A percentile compares a stretch with the other conserved stretches of the same genome.
Conservation (phyloP, 2,329 filamentous ascomycete genomes). For the Alternaria panax region DNA sequence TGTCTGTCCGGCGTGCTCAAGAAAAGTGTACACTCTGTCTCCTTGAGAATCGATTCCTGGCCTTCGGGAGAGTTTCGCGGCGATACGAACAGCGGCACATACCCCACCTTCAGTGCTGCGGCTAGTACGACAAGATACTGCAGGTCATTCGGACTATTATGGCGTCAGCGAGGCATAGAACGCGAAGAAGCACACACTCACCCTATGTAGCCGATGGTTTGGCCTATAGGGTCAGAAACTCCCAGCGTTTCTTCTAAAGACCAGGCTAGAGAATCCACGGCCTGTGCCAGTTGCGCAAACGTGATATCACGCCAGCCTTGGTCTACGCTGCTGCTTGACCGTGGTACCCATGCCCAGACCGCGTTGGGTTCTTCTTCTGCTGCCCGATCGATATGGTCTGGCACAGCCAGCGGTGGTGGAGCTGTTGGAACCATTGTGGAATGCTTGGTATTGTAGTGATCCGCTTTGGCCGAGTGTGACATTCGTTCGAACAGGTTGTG, state of each 20-base stretch:
- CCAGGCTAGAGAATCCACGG: background rate
- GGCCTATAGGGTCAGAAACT: background rate
- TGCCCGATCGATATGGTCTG: conserved; percentile 3
- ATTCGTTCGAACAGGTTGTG: background rate
- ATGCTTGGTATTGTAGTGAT: background rate
- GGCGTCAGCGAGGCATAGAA: background rate
- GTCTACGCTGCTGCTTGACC: background rate
- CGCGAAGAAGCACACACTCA: background rate
- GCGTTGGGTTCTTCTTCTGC: background rate
- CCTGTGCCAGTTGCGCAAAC: background rate
- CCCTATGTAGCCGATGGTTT: conserved; percentile 1
- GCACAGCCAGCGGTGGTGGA: background rate
- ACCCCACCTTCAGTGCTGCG: background rate
- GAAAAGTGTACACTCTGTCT: background rate
- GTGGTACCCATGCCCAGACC: background rate
- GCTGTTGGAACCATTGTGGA: background rate
- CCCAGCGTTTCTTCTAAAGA: background rate
- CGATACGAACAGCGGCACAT: conserved; percentile 2
- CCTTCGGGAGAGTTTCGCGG: background rate
- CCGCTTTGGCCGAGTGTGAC: background rate
- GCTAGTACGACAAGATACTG: conserved; percentile 1
- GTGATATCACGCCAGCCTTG: background rate
- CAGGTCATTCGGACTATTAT: background rate
- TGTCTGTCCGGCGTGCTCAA: background rate
- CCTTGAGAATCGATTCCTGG: background rate